phyloP scores from a whole-genome alignment of 2,329 filamentous ascomycete genomes.

The Penicillium digitatum region DNA sequence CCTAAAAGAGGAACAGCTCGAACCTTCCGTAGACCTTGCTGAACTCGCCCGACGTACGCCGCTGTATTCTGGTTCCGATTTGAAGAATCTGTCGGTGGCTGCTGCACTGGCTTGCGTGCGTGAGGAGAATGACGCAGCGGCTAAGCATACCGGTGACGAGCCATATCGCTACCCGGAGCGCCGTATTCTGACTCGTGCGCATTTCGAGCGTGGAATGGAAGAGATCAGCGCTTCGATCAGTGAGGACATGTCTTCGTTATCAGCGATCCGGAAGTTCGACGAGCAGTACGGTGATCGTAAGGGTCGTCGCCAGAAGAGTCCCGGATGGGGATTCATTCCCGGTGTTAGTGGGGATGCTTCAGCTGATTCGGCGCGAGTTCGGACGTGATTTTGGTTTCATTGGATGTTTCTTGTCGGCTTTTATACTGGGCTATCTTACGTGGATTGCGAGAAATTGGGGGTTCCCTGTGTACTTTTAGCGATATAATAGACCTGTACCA shows the following conservation, averaged over 20 bases:
- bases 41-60: slow-evolving; percentile 45
- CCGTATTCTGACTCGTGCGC: slow-evolving; percentile 60
- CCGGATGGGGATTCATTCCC: slow-evolving; percentile 50
- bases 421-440: not conserved
- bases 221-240: slow-evolving; percentile 91
- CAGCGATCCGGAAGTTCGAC: slow-evolving; percentile 89
- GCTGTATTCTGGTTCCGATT: slow-evolving; percentile 51
- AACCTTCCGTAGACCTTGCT: slow-evolving; percentile 40
- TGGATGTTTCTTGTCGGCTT: not conserved
- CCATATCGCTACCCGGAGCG: slow-evolving; percentile 63
- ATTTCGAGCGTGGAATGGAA: slow-evolving; percentile 80
- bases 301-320: slow-evolving; percentile 58
- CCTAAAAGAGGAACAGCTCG: slow-evolving; percentile 47
- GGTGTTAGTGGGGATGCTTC: slow-evolving; percentile 31
- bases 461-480: slow-evolving; percentile 29
- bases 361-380: slow-evolving; percentile 41
- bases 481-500: slow-evolving; percentile 34
- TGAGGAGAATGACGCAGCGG: slow-evolving; percentile 44
- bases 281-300: slow-evolving; percentile 86
- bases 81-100: slow-evolving; percentile 50
- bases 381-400: slow-evolving; percentile 27
- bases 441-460: not conserved
- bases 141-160: slow-evolving; percentile 35
- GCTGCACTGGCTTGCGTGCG: slow-evolving; percentile 49
- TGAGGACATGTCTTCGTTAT: slow-evolving; percentile 85